These are phyloP conservation scores for Liriodendron chinense DNA, from an alignment of 164 flowering plant species.

Conservation along the genomic window DNA sequence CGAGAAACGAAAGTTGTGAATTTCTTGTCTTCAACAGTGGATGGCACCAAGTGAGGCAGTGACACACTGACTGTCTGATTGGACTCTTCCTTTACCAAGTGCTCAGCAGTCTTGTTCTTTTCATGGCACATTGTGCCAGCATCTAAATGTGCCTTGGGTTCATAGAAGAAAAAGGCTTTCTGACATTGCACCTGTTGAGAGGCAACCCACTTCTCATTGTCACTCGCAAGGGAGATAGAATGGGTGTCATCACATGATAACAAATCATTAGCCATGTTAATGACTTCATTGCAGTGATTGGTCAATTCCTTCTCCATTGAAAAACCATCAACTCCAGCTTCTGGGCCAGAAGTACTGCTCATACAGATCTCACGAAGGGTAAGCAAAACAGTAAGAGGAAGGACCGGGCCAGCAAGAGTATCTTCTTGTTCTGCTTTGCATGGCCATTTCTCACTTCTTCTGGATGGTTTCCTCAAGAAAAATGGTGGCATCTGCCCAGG, in stretches of 20 bases:
- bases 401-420: conserved; percentile 61
- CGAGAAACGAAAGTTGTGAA: conserved; percentile 34
- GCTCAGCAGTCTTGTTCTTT: not conserved
- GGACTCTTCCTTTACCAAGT: conserved; percentile 4
- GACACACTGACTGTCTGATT: not conserved
- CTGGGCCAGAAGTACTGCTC: conserved; percentile 16
- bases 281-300: conserved; percentile 37
- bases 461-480: conserved; percentile 44
- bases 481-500: conserved; percentile 59
- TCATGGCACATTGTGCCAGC: not conserved
- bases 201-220: conserved; percentile 31
- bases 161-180: conserved; percentile 2
- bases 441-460: conserved; percentile 50
- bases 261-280: conserved; percentile 35
- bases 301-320: conserved; percentile 30
- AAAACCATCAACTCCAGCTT: conserved; percentile 20
- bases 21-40: conserved; percentile 16
- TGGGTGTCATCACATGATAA: conserved; percentile 16
- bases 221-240: conserved; percentile 55
- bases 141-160: conserved; percentile 9
- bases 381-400: conserved; percentile 60
- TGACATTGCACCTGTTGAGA: conserved; percentile 21
- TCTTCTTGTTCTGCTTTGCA: conserved; percentile 28
- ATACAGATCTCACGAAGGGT: conserved; percentile 27
- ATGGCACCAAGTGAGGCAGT: not conserved